phyloP scores from a whole-genome alignment of 2,329 filamentous ascomycete species.

The Colletotrichum brevisporum region DNA sequence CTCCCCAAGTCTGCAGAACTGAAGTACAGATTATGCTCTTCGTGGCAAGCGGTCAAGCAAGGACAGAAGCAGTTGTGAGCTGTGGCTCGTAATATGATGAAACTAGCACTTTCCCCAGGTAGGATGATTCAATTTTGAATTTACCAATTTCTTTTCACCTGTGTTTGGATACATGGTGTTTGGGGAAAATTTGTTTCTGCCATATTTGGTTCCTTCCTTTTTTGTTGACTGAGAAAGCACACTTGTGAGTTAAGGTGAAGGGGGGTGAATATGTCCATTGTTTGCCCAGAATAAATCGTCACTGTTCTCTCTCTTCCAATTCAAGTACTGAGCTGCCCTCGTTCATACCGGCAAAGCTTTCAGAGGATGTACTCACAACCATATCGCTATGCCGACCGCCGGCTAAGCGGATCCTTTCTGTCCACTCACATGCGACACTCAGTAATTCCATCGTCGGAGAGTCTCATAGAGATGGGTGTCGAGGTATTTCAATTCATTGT shows the following conservation, averaged over 20 bases:
- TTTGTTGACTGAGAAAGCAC: background rate
- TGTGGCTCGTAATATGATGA: too few relatives aligned
- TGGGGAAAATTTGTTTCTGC: background rate
- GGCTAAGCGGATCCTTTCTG: background rate
- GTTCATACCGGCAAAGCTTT: background rate
- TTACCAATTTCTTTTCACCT: too few relatives aligned
- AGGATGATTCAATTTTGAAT: too few relatives aligned
- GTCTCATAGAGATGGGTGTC: background rate
- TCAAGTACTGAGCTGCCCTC: background rate
- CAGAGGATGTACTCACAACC: background rate
- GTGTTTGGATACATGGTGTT: background rate
- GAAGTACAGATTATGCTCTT: too few relatives aligned
- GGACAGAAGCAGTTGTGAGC: too few relatives aligned
- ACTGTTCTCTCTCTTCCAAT: background rate
- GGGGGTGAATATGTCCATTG: background rate
- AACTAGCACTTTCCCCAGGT: too few relatives aligned
- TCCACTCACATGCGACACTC: conserved; percentile 4
- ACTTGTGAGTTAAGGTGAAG: background rate
- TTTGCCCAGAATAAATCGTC: background rate
- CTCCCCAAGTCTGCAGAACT: too few relatives aligned
- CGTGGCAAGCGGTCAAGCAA: too few relatives aligned
- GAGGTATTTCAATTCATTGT: background rate
- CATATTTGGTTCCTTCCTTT: background rate
- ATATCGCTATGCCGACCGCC: conserved; percentile 1
- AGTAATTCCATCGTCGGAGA: background rate